phyloP scores from a whole-genome alignment of 805 yeast species.

The Lachancea cidri region DNA sequence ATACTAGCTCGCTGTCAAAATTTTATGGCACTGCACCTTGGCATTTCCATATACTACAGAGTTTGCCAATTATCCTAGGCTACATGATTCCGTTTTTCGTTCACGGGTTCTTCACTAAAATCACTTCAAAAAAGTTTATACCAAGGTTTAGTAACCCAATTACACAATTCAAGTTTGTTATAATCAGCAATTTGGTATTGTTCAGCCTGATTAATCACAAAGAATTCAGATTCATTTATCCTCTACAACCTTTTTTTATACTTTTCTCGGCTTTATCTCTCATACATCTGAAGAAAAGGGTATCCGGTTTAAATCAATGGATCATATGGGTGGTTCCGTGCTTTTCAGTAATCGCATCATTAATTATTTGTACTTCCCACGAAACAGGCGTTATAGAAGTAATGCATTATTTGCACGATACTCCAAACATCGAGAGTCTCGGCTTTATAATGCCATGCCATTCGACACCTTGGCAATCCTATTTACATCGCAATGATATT shows the following conservation, averaged over 20 bases:
- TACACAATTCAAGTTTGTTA: constrained; percentile 28
- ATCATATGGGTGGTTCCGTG: constrained; percentile 19
- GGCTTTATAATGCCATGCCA: constrained; percentile 96
- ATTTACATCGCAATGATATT: constrained; percentile 56
- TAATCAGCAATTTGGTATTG: constrained; percentile 42
- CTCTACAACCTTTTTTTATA: constrained; percentile 70
- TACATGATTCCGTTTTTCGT: constrained; percentile 60
- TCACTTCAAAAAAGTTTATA: constrained; percentile 10
- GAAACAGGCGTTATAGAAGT: constrained; percentile 84
- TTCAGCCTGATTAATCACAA: constrained; percentile 77
- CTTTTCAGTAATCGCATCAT: constrained; percentile 15
- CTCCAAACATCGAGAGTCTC: constrained; percentile 42
- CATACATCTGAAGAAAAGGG: not conserved
- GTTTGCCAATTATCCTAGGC: constrained; percentile 69
- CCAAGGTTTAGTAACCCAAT: constrained; percentile 9
- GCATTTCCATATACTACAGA: constrained; percentile 81
- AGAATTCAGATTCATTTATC: constrained; percentile 86
- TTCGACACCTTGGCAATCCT: constrained; percentile 92
- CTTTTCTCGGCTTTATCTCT: constrained; percentile 25
- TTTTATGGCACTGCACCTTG: constrained; percentile 84
- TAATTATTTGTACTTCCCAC: constrained; percentile 59
- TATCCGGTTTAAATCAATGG: not conserved
- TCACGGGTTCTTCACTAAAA: constrained; percentile 34
- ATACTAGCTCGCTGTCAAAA: constrained; percentile 62
- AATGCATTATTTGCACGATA: constrained; percentile 44